Conservation (phyloP, 2,329 filamentous ascomycete genomes). For the Neodidymelliopsis sp. region DNA sequence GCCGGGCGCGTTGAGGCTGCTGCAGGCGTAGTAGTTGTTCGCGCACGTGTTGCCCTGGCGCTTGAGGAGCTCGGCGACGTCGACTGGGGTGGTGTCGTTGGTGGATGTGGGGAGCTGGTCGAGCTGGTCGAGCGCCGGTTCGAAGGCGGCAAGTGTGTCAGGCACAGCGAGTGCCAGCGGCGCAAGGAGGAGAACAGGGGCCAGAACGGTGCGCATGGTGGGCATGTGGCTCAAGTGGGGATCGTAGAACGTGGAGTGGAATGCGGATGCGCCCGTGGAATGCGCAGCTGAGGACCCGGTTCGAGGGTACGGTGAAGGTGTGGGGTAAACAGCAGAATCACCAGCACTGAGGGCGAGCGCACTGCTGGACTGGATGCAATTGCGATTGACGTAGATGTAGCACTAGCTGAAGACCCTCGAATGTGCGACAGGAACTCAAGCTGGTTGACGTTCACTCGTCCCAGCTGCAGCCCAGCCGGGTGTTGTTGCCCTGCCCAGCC, state of each 20-base stretch:
- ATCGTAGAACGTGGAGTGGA: slow-evolving; percentile 14
- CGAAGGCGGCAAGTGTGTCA: slow-evolving; percentile 41
- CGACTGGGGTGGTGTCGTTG: slow-evolving; percentile 35
- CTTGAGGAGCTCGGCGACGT: slow-evolving; percentile 39
- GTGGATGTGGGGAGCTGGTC: slow-evolving; percentile 25
- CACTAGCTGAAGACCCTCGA: slow-evolving; percentile 13
- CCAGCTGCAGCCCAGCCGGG: slow-evolving; percentile 2
- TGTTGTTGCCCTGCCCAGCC: slow-evolving; percentile 16
- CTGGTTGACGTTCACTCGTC: slow-evolving; percentile 1
- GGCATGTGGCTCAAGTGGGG: slow-evolving; percentile 6
- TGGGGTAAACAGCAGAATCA: slow-evolving; percentile 17
- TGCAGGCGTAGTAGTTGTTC: slow-evolving; percentile 60
- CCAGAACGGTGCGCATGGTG: slow-evolving; percentile 40
- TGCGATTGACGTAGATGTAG: slow-evolving; percentile 1
- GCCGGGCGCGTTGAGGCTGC: slow-evolving; percentile 58
- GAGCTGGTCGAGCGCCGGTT: slow-evolving; percentile 36
- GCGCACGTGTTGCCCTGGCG: slow-evolving; percentile 58
- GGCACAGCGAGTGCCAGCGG: slow-evolving; percentile 40
- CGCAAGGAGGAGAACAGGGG: slow-evolving; percentile 36
- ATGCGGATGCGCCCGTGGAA: slow-evolving; percentile 28
- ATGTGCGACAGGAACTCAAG: slow-evolving; percentile 9
- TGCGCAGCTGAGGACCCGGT: slow-evolving; percentile 11
- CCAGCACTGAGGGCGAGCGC: neutral
- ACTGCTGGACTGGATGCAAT: slow-evolving; percentile 1
- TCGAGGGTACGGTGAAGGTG: slow-evolving; percentile 9